A percentile compares a stretch with the other conserved stretches of the same genome.
Conservation (phyloP, 2,329 filamentous ascomycete genomes). For the Neonectria hederae region DNA sequence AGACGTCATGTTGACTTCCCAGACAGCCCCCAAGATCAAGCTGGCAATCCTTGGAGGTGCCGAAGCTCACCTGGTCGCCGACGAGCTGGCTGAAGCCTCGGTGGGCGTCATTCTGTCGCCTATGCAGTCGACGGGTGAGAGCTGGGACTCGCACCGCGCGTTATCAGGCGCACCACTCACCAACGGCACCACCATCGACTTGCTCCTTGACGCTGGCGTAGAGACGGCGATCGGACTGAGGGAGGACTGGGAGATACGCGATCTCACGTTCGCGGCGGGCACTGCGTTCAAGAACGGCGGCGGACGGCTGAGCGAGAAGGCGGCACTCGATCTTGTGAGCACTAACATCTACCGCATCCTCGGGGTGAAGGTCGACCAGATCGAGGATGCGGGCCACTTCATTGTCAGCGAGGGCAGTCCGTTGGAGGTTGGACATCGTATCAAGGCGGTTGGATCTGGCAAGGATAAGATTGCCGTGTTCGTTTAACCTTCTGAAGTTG, state of each 20-base stretch:
- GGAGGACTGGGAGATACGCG: conserved; percentile 70
- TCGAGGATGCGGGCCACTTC: conserved; percentile 57
- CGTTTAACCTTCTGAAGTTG: conserved; percentile 34
- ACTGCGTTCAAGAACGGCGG: conserved; percentile 65
- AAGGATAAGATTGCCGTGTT: conserved; percentile 48
- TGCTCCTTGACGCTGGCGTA: conserved; percentile 67
- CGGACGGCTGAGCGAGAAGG: conserved; percentile 62
- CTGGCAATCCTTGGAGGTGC: conserved; percentile 70
- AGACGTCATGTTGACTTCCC: conserved; percentile 40
- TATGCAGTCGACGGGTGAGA: conserved; percentile 61
- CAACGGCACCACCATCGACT: conserved; percentile 69
- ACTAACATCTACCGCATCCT: conserved; percentile 67
- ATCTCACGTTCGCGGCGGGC: conserved; percentile 68
- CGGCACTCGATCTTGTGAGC: conserved; percentile 66
- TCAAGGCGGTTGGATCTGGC: conserved; percentile 60
- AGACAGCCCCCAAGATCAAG: conserved; percentile 50
- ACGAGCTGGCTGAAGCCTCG: conserved; percentile 63
- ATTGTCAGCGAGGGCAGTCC: conserved; percentile 71
- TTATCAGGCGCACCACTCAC: conserved; percentile 72
- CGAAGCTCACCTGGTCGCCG: conserved; percentile 68
- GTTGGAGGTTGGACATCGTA: conserved; percentile 64
- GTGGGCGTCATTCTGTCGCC: conserved; percentile 70
- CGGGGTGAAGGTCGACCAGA: conserved; percentile 52
- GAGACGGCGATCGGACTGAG: conserved; percentile 65
- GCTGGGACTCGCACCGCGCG: conserved; percentile 70